Base-by-base conservation (phyloP, 192 early-diverging fungal species). In the Podila clonocystis region DNA sequence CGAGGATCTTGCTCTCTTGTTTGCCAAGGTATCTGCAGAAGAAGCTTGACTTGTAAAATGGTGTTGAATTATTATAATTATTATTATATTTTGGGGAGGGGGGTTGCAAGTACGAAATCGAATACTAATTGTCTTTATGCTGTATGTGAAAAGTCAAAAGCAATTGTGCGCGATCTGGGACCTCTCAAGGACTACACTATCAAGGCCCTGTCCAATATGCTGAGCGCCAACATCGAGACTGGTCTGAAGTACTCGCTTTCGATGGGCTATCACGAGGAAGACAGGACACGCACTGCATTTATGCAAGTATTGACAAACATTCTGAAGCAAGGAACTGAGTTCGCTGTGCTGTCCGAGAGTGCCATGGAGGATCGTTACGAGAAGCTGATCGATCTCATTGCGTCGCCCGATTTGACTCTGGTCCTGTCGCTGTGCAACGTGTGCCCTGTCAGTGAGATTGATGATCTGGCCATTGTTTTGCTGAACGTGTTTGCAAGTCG, bases 261-360 rank as follows among this genome's bases (percentile, higher is more conserved):
- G 0, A 93, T 96, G 87, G 94, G 91, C 17, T 98, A 97, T 69
- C 93, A 97, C 77, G 96, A 96, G 79, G 96, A 98, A 82, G 88
- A 91, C 19, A 91, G 92, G 70, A 95, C 93, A 62, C 89, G 97
- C 22, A 92, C 94, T 1, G 89, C 95, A 28, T 99, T 98, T 72
- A 96, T 96, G 82, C 91, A 96, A 60, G 96, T 99, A 34, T 84
- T 99, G 50, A 97, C 95, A 29, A 95, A 97, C 65, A 92, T 98
- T 58, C 82, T 99, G 57, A 92, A 95, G 65, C 85, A 91, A 80
- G 97, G 95, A n/a, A 91, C 91, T n/a, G 93, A 95, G 66, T 93
- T 93, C 72, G 93, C 91, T 38, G 92, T 90, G 1, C 78, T 98
- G 66, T 91, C 86, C 31, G 93, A 89, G 82, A 95, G 90, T 80